Evolutionary conservation across 1,139 yeast genomes (phyloP), one percentile per base, ranked within the genome.

Genomic region (Komagataea norvegica): DNA sequence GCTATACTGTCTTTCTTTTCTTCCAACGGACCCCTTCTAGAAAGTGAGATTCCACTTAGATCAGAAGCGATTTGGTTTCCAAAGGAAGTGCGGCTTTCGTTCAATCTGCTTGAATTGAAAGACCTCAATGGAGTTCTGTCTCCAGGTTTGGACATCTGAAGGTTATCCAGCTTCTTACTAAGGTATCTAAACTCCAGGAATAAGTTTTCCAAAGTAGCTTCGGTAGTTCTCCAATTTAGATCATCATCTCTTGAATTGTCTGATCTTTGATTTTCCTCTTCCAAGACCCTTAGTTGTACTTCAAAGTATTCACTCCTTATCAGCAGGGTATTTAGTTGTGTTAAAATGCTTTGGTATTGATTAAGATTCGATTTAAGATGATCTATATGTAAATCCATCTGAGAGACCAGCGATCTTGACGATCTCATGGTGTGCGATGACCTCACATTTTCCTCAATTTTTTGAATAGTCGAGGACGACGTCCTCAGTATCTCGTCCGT

Each of bases 171-270:
- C 37, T 52, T 51, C n/a, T 47, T 45, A 19, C 48, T 57, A 13
- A 74, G 45, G 41, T 62, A 67, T n/a, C 57, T 52, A 43, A 61
- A 76, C 50, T 78, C 85, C 31, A 61, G 54, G 26, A 63, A 56
- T 33, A 79, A 51, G 43, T 72, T 74, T 34, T 70, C 74, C 44
- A 73, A 64, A 1, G 78, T 70, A 3, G 60, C 72, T 56, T 59
- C 70, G 44, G 65, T 71, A 53, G 63, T 62, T 53, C 61, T 57
- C 66, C 66, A 61, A 36, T 64, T 64, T 21, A 64, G 47, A 23
- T 56, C 59, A 16, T 49, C 48, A 34, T 49, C 61, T 38, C 42
- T 61, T 54, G 52, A 47, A 15, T 47, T n/a, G n/a, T 48, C 24
- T 42, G 37, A 5, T 32, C 33, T 20, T 34, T 31, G 5, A 25